Base-by-base conservation (phyloP, 139 green algal genomes). In the Desmodesmus armatus region DNA sequence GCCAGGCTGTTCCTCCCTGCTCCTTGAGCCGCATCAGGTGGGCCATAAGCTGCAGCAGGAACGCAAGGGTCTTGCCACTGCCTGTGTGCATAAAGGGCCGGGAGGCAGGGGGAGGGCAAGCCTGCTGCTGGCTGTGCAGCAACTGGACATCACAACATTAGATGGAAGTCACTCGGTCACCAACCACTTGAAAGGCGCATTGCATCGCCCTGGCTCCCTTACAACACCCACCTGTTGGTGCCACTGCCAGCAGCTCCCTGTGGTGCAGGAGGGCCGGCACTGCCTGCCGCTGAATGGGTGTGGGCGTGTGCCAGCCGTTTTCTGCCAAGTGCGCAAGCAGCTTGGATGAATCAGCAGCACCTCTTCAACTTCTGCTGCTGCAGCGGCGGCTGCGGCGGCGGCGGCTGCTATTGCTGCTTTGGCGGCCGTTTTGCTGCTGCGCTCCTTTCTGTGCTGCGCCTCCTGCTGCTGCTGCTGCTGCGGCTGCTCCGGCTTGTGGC, bases 51-150 rank as follows among this genome's bases (percentile, higher is more conserved):
- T 97, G 97, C 60, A 99, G 80, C 47, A 98, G 84, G 85, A 98
- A 99, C 0, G 95, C 97, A 3, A 99, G 86, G 0, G 97, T 99
- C 91, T 99, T 98, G 53, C 95, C 95, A 5, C 89, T 94, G 49
- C 94, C 94, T 51, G 97, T 99, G n/a, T n/a, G n/a, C n/a, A n/a
- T n/a, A n/a, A n/a, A n/a, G n/a, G n/a, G n/a, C n/a, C n/a, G n/a
- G n/a, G n/a, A n/a, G n/a, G n/a, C n/a, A n/a, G n/a, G n/a, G n/a
- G n/a, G n/a, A n/a, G n/a, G n/a, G n/a, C n/a, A n/a, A n/a, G n/a
- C n/a, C n/a, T n/a, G n/a, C n/a, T n/a, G n/a, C n/a, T n/a, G n/a
- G n/a, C n/a, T n/a, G n/a, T n/a, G n/a, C n/a, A n/a, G n/a, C n/a
- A n/a, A n/a, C n/a, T n/a, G n/a, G n/a, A n/a, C n/a, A n/a, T n/a